Conservation (phyloP, 148 eudicot species). For the Persicaria maculosa region DNA sequence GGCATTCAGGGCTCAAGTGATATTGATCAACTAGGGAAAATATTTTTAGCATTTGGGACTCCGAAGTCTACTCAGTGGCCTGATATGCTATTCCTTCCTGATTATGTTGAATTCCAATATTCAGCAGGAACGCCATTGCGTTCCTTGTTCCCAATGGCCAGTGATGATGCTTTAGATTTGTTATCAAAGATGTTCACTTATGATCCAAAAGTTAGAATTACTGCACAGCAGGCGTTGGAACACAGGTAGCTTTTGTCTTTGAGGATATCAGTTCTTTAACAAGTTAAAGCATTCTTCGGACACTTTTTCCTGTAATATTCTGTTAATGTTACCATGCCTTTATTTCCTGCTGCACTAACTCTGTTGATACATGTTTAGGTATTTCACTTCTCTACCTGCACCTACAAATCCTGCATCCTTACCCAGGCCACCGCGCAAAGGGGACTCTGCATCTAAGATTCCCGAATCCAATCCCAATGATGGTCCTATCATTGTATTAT, state of each 20-base stretch:
- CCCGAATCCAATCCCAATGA: slow-evolving; percentile 49
- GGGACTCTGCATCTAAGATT: slow-evolving; percentile 36
- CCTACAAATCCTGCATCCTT: slow-evolving; percentile 77
- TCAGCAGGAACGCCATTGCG: slow-evolving; percentile 75
- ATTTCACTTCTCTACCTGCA: slow-evolving; percentile 75
- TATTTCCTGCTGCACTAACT: background rate
- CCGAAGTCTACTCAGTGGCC: slow-evolving; percentile 90
- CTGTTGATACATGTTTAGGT: slow-evolving; percentile 29
- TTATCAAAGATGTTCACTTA: slow-evolving; percentile 86
- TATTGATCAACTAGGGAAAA: slow-evolving; percentile 96
- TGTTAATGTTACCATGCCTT: background rate
- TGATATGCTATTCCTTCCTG: slow-evolving; percentile 87
- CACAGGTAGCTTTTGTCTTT: slow-evolving; percentile 47
- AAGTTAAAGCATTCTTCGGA: background rate
- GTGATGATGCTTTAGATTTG: slow-evolving; percentile 90
- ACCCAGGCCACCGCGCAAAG: slow-evolving; percentile 80
- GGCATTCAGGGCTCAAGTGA: slow-evolving; percentile 79
- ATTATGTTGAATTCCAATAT: slow-evolving; percentile 85
- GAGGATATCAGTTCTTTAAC: background rate
- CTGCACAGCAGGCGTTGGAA: slow-evolving; percentile 90
- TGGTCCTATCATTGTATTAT: slow-evolving; percentile 75
- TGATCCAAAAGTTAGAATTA: slow-evolving; percentile 81
- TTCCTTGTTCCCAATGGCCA: slow-evolving; percentile 87
- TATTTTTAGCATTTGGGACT: slow-evolving; percentile 93
- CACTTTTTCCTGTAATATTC: background rate